Conservation (phyloP, 1,284 basidiomycete species). For the Puccinia triticina region DNA sequence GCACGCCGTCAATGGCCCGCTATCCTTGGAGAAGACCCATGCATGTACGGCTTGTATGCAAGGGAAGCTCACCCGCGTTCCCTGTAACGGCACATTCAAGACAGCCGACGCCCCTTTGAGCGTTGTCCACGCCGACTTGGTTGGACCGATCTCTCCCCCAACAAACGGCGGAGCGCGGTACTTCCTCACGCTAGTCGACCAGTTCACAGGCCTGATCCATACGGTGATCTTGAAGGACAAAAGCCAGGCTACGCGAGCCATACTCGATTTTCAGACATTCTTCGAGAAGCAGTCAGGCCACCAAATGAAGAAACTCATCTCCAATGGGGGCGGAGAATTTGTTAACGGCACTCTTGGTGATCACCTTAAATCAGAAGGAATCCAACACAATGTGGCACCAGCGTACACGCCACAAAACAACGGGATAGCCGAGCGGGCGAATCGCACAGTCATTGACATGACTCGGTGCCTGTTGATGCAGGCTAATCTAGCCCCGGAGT, state of each 20-base stretch:
- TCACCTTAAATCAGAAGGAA: too few species aligned
- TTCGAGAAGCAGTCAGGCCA: neutral
- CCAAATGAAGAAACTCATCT: neutral
- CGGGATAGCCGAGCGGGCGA: neutral
- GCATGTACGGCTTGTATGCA: too few species aligned
- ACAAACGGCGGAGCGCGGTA: neutral
- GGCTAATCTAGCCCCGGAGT: too few species aligned
- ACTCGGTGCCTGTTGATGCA: too few species aligned
- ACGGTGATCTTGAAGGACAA: neutral
- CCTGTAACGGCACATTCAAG: neutral
- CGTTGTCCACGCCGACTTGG: neutral
- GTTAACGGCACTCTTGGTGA: too few species aligned
- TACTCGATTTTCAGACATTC: neutral
- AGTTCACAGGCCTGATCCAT: neutral
- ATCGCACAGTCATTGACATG: slow-evolving; percentile 7
- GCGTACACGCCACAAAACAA: slow-evolving; percentile 25
- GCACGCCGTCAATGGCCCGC: too few species aligned
- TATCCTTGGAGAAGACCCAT: too few species aligned
- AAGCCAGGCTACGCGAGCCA: neutral
- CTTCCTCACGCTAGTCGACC: neutral
- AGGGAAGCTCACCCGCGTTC: neutral
- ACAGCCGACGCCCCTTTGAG: neutral
- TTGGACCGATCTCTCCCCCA: neutral
- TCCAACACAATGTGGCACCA: neutral
- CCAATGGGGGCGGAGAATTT: too few species aligned